Base-by-base conservation (phyloP, 352 stramenopile species). In the Halophytophthora batemanensis region DNA sequence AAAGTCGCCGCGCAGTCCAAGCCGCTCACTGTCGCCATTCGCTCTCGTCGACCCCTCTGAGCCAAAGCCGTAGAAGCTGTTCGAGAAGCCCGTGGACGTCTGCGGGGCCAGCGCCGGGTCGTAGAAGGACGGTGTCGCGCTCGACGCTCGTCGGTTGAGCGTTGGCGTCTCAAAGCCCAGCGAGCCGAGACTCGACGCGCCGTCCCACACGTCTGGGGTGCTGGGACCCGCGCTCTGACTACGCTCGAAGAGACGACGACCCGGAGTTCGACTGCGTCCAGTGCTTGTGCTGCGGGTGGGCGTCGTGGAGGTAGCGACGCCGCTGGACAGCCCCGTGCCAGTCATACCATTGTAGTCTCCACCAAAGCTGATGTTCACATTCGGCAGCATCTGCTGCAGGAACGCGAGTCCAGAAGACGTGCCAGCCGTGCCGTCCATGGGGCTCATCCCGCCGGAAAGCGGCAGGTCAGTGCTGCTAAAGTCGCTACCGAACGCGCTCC, bases 351-450 rank as follows among this genome's bases (percentile, higher is more conserved):
- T 55, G 38, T 83, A 90, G 39, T 91, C 77, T 17, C 78, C 77
- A n/a, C 82, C 81, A 45, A 78, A 89, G 66, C 82, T 93, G 45
- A 93, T 93, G 66, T 93, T 91, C 25, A 93, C 82, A 48, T 93
- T 93, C 10, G 82, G 82, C 15, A 93, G 75, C 82, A 93, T 93
- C 53, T 90, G 77, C 73, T 93, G 82, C 23, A 93, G 63, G 56
- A 91, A 93, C 34, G 80, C 82, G 1, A 93, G 62, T 0, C 82
- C 82, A 14, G 64, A 71, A 2, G 49, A 51, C n/a, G 43, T 41
- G 14, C 53, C 54, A 12, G 59, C 48, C 36, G 53, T 59, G 1
- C 45, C 56, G 23, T 43, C 23, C 6, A 68, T 23, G 29, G 31
- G 34, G 11, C 44, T 29, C 25, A 31, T 31, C 33, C 36, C 57